A percentile compares a stretch with the other conserved stretches of the same genome.
phyloP scores from a whole-genome alignment of 768 basidiomycete species.

The Leccinum barrowsii region DNA sequence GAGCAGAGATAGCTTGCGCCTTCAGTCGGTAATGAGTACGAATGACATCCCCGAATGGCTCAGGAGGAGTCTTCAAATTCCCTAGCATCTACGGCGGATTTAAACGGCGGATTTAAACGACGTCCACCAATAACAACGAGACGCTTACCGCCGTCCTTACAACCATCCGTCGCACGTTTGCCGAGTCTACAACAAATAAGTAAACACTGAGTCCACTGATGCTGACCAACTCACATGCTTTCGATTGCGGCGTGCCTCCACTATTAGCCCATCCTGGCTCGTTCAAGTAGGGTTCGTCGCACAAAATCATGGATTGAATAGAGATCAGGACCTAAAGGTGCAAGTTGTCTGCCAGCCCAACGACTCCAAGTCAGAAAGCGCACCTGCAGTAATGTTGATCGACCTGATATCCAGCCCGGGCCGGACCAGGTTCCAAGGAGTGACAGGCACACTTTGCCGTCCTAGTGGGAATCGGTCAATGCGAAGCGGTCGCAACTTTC shows the following conservation, averaged over 20 bases:
- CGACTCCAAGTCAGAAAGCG: conserved; percentile 9
- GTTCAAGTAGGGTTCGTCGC: conserved; percentile 88
- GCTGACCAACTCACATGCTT: conserved; percentile 58
- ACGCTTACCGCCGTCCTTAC: conserved; percentile 74
- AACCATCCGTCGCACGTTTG: conserved; percentile 91
- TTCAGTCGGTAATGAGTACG: conserved; percentile 90
- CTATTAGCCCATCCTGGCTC: conserved; percentile 85
- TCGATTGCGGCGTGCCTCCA: conserved; percentile 71
- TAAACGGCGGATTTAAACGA: conserved; percentile 9
- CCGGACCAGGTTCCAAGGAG: conserved; percentile 91
- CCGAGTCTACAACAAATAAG: conserved; percentile 58
- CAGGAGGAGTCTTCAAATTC: conserved; percentile 76
- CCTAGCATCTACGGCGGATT: conserved; percentile 65
- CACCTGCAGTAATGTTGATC: conserved; percentile 85
- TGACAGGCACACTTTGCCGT: conserved; percentile 93
- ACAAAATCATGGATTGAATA: conserved; percentile 95
- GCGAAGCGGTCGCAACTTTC: not conserved
- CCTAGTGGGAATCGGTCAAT: conserved; percentile 39
- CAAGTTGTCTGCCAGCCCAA: not conserved
- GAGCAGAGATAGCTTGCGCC: conserved; percentile 59
- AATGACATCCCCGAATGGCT: conserved; percentile 84
- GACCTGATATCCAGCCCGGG: conserved; percentile 90
- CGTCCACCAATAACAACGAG: not conserved
- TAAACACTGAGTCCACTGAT: not conserved
- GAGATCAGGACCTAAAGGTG: conserved; percentile 70